Evolutionary conservation across 805 yeast genomes (phyloP).

Genomic region (Barnettozyma siamensis): DNA sequence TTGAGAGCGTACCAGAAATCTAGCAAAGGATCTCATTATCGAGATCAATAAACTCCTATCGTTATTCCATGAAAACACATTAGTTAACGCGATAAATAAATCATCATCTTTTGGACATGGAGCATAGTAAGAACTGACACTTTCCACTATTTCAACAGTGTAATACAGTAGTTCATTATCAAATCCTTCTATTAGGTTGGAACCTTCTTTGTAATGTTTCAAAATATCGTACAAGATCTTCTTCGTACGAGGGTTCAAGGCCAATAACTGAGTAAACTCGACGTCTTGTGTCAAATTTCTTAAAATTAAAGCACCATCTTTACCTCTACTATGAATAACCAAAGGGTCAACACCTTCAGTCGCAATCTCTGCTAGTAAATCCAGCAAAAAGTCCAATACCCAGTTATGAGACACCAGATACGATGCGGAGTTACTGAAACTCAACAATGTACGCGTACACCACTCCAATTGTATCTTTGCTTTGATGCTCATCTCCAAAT

Average conservation of each 20-base stretch:
- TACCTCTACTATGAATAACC: constrained; percentile 9
- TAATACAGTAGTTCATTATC: constrained; percentile 59
- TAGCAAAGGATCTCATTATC: constrained; percentile 68
- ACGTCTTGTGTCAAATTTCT: constrained; percentile 83
- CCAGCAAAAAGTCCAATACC: constrained; percentile 22
- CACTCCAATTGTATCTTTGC: constrained; percentile 23
- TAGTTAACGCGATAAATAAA: constrained; percentile 51
- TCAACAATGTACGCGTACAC: constrained; percentile 21
- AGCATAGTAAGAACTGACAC: constrained; percentile 74
- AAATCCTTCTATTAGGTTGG: constrained; percentile 24
- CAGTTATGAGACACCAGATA: constrained; percentile 18
- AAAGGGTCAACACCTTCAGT: not conserved
- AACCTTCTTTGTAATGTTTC: constrained; percentile 19
- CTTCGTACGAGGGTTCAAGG: constrained; percentile 45
- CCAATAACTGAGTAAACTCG: constrained; percentile 72
- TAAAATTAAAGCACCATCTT: constrained; percentile 42
- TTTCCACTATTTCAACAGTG: constrained; percentile 75
- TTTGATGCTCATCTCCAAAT: constrained; percentile 18
- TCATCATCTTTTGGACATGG: constrained; percentile 70
- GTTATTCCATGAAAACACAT: constrained; percentile 42
- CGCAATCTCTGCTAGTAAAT: constrained; percentile 8
- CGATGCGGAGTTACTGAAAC: constrained; percentile 20
- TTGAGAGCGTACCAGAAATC: constrained; percentile 62
- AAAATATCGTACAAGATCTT: constrained; percentile 40
- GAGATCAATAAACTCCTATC: constrained; percentile 71